phyloP scores from a whole-genome alignment of 2,329 filamentous ascomycete species.

The Claviceps spartinae region DNA sequence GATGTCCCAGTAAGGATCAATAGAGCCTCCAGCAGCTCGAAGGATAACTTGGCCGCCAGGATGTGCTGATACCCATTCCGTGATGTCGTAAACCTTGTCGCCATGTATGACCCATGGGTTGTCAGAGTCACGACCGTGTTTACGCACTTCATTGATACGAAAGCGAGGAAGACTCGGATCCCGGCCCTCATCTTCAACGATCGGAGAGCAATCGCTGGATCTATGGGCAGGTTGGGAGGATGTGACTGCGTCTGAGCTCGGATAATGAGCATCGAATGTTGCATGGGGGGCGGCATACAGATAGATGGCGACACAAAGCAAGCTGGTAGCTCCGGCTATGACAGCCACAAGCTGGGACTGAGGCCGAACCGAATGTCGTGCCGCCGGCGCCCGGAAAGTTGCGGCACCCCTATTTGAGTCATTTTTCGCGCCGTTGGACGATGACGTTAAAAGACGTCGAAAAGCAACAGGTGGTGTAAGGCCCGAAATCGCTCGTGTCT shows the following conservation, averaged over 20 bases:
- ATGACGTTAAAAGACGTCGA: slow-evolving; percentile 1
- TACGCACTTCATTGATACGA: slow-evolving; percentile 35
- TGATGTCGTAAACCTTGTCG: slow-evolving; percentile 57
- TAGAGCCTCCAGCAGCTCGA: slow-evolving; percentile 47
- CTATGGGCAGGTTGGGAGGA: background rate
- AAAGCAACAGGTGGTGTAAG: background rate
- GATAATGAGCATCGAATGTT: slow-evolving; percentile 5
- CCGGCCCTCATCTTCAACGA: slow-evolving; percentile 12
- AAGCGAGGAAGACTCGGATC: slow-evolving; percentile 33
- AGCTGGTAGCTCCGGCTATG: slow-evolving; percentile 3
- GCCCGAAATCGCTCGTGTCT: background rate
- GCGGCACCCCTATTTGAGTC: background rate
- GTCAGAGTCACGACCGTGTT: slow-evolving; percentile 37
- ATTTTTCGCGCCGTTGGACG: background rate
- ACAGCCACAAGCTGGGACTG: slow-evolving; percentile 5
- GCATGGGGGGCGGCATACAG: slow-evolving; percentile 1
- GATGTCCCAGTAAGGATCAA: slow-evolving; percentile 58
- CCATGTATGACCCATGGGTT: slow-evolving; percentile 51
- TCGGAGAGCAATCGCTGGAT: background rate
- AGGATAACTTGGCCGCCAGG: slow-evolving; percentile 57
- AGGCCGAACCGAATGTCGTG: slow-evolving; percentile 5
- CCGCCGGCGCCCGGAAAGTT: slow-evolving; percentile 1
- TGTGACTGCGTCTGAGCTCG: slow-evolving; percentile 1
- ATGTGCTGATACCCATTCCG: slow-evolving; percentile 51
- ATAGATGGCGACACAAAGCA: slow-evolving; percentile 4